A percentile compares a stretch with the other conserved stretches of the same genome.
phyloP scores from a whole-genome alignment of 768 basidiomycete species.

The Sporobolomyces roseus region DNA sequence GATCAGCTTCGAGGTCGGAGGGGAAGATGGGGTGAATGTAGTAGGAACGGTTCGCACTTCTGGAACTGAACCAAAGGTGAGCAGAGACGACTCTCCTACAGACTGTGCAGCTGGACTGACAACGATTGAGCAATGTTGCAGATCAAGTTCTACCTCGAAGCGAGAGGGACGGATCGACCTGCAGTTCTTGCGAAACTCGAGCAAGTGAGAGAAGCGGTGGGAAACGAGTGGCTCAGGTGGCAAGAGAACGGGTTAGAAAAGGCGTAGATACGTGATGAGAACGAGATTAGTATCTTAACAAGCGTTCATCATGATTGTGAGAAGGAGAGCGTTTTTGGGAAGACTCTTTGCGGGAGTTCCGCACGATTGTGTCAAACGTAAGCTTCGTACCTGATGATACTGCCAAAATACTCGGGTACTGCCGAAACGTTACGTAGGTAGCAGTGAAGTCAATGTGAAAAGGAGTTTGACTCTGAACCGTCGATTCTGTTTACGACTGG shows the following conservation, averaged over 20 bases:
- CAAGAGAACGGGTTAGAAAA: slow-evolving; percentile 52
- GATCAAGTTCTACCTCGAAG: slow-evolving; percentile 90
- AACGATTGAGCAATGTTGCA: slow-evolving; percentile 29
- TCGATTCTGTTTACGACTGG: no score
- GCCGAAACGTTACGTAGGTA: no score
- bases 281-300: no score
- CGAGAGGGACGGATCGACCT: slow-evolving; percentile 57
- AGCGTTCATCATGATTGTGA: no score
- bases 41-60: slow-evolving; percentile 76
- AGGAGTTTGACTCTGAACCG: no score
- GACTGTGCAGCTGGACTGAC: not conserved
- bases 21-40: slow-evolving; percentile 54
- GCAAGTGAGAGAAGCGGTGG: slow-evolving; percentile 59
- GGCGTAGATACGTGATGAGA: slow-evolving; percentile 28
- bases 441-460: no score
- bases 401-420: no score
- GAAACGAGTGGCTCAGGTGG: slow-evolving; percentile 66
- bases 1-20: slow-evolving; percentile 66
- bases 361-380: no score
- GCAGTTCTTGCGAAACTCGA: slow-evolving; percentile 27
- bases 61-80: slow-evolving; percentile 84
- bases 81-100: not conserved
- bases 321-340: no score
- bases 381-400: no score
- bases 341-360: no score